Base-by-base conservation (phyloP, 1,284 basidiomycete genomes). In the Melampsora americana region DNA sequence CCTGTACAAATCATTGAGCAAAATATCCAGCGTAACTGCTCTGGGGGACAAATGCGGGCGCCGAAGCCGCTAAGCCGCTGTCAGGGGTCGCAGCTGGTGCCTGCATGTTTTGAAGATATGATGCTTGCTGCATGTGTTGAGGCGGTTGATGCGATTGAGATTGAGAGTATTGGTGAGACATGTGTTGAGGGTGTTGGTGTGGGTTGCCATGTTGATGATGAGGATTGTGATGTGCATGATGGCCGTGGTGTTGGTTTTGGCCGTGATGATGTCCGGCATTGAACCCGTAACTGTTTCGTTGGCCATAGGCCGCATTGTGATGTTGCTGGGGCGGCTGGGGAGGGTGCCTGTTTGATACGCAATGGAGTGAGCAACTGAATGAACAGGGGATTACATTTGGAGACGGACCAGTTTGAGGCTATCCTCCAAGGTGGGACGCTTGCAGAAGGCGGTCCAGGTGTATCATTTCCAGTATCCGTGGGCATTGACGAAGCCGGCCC, bases 281-380 rank as follows among this genome's bases (percentile, higher is more conserved):
- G 23, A 26, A 73, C 9, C 56, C 48, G 30, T 73, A 73, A 60
- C 42, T 35, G 46, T 66, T 73, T 23, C 72, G 64, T 68, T 75
- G 72, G 53, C 66, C 72, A 30, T 75, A 75, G 46, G 46, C 35
- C 12, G 50, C 42, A 14, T 56, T 64, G 44, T 75, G 72, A 62
- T 75, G 72, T 61, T 75, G 72, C 61, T 26, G 61, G 28, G 66
- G 72, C 28, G 72, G 66, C 39, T 75, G 72, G 46, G 72, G 64
- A 26, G 72, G 72, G 68, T 75, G 72, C 72, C 72, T 75, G 42
- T n/a, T 9, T 42, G 39, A 12, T 9, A 42, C 39, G 39, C 39
- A 39, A 75, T 59, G 18, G 48, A 60, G 35, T 42, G 56, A 60
- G 16, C 23, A 28, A 62, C 30, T 67, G 11, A 61, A 39, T 39